These are phyloP conservation scores for Clonostachys solani DNA, from an alignment of 2,329 filamentous ascomycete species.

Conservation along the genomic window DNA sequence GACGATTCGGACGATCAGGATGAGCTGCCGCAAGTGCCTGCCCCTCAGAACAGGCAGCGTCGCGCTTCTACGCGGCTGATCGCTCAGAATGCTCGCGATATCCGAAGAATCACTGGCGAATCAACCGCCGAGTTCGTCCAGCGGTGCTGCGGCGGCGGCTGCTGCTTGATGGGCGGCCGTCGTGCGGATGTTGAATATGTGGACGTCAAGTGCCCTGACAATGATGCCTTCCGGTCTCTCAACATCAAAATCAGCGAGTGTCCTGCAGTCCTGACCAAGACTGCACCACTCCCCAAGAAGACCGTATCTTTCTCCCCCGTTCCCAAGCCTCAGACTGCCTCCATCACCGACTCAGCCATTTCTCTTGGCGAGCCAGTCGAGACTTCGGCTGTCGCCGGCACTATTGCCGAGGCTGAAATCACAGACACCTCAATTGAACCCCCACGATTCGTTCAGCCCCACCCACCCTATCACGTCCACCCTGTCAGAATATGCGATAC, in stretches of 20 bases:
- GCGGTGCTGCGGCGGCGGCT: constrained; percentile 61
- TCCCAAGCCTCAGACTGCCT: constrained; percentile 17
- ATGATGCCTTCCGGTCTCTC: constrained; percentile 78
- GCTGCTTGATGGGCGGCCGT: constrained; percentile 49
- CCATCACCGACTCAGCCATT: constrained; percentile 45
- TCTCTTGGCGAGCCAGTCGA: constrained; percentile 25
- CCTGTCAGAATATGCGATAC: constrained; percentile 82
- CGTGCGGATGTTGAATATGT: constrained; percentile 32
- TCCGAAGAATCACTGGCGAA: constrained; percentile 61
- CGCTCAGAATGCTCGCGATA: constrained; percentile 57
- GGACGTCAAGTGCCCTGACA: constrained; percentile 63
- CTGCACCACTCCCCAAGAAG: constrained; percentile 69
- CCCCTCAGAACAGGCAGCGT: constrained; percentile 39
- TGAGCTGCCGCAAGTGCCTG: constrained; percentile 31
- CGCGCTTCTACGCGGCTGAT: constrained; percentile 68
- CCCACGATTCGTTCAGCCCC: constrained; percentile 86
- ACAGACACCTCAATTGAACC: constrained; percentile 65
- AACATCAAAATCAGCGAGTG: constrained; percentile 73
- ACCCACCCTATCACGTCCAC: constrained; percentile 89
- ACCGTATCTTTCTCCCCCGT: constrained; percentile 67
- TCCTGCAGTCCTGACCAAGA: constrained; percentile 66
- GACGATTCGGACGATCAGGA: constrained; percentile 58
- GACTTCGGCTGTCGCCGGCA: constrained; percentile 16
- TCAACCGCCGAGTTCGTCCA: constrained; percentile 57
- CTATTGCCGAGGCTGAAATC: constrained; percentile 21